Percentiles rank a stretch among this genome's conserved stretches.
Conservation (phyloP, 2,329 filamentous ascomycete genomes). For the Geosmithia morbida region DNA sequence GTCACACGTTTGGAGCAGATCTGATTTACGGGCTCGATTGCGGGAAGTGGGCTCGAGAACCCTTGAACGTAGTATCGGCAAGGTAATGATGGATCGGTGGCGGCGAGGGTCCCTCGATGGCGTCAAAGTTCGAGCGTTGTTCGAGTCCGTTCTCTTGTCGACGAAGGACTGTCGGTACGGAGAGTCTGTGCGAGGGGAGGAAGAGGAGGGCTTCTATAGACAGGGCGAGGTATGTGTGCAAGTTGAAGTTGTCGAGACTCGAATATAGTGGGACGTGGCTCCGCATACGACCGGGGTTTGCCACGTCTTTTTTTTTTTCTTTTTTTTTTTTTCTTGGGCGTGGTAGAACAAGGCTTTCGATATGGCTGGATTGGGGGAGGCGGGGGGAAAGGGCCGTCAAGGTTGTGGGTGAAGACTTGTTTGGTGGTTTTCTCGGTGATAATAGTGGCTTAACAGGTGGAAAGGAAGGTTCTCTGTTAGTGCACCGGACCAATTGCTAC, state of each 20-base stretch:
- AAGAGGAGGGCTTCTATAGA: too few species aligned
- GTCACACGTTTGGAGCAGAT: neutral
- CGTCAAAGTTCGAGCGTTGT: too few species aligned
- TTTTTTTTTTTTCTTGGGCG: neutral
- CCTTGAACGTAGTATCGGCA: too few species aligned
- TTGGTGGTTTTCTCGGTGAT: slow-evolving; percentile 3
- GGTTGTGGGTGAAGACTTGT: neutral
- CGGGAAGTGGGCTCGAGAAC: too few species aligned
- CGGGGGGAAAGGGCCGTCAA: neutral
- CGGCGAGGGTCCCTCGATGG: too few species aligned
- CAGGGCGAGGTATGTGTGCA: neutral
- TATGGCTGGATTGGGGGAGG: neutral
- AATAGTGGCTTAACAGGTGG: neutral
- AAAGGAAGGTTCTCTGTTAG: neutral
- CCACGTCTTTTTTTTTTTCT: neutral
- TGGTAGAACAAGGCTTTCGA: neutral
- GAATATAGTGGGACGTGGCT: neutral
- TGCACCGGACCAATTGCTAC: neutral
- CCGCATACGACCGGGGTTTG: neutral
- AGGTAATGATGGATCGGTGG: too few species aligned
- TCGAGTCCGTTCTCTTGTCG: too few species aligned
- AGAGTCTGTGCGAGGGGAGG: too few species aligned
- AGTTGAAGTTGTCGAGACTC: neutral
- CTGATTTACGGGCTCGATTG: too few species aligned
- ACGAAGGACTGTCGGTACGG: too few species aligned